phyloP scores from a whole-genome alignment of 371 early-diverging fungal genomes.

The Capniomyces stellatus region DNA sequence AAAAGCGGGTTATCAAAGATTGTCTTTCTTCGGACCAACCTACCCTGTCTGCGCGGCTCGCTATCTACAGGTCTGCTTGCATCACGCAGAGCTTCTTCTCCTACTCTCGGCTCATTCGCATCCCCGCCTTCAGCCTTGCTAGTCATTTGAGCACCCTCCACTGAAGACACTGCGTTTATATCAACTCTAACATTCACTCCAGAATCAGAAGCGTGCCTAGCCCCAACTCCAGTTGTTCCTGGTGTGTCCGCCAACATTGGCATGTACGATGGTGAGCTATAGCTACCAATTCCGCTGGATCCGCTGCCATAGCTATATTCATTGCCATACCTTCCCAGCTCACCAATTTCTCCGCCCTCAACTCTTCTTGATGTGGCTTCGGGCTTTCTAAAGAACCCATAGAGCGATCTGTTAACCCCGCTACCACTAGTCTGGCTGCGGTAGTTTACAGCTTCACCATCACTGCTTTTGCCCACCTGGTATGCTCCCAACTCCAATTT shows the following conservation, averaged over 20 bases:
- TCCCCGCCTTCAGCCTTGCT: slow-evolving; percentile 3
- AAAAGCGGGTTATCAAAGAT: slow-evolving; percentile 41
- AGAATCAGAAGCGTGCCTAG: neutral
- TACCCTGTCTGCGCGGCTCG: slow-evolving; percentile 4
- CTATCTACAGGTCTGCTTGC: slow-evolving; percentile 6
- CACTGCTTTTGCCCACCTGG: neutral
- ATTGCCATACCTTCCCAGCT: too few species aligned
- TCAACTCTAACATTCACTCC: slow-evolving; percentile 4
- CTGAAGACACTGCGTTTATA: slow-evolving; percentile 5
- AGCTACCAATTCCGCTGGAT: too few species aligned
- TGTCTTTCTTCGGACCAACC: slow-evolving; percentile 27
- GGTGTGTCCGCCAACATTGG: too few species aligned
- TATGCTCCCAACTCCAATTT: neutral
- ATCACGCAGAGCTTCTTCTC: slow-evolving; percentile 3
- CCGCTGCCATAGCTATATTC: too few species aligned
- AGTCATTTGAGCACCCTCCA: slow-evolving; percentile 9
- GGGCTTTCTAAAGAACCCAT: too few species aligned
- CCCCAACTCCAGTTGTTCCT: too few species aligned
- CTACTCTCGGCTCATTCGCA: neutral
- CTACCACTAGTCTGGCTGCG: too few species aligned
- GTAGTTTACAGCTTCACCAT: slow-evolving; percentile 3
- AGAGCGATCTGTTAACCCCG: too few species aligned
- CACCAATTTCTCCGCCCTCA: too few species aligned
- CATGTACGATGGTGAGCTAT: too few species aligned
- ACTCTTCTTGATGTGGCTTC: too few species aligned